phyloP scores from a whole-genome alignment of 176 grass and related monocot species.

The Tillandsia leiboldiana region DNA sequence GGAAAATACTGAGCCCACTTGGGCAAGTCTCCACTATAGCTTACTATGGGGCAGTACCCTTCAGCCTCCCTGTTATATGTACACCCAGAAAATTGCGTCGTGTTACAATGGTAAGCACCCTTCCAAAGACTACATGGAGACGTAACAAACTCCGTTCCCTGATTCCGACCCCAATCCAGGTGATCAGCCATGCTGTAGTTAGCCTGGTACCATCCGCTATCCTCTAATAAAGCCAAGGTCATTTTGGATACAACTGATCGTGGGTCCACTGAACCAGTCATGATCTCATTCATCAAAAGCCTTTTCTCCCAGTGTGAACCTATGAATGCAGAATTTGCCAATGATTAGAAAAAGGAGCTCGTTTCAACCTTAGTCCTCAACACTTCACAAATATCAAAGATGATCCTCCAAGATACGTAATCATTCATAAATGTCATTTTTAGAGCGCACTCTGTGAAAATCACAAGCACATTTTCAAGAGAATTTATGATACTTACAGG shows the following conservation, averaged over 20 bases:
- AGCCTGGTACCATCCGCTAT: conserved; percentile 99
- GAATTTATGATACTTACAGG: too few relatives aligned
- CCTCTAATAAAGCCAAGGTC: conserved; percentile 96
- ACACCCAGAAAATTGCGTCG: conserved; percentile 91
- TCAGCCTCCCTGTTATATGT: conserved; percentile 98
- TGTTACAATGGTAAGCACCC: conserved; percentile 90
- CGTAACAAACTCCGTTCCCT: conserved; percentile 83
- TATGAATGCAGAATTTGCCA: conserved; percentile 22
- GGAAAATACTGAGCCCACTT: conserved; percentile 94
- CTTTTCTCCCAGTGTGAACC: conserved; percentile 99
- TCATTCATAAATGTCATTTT: too few relatives aligned
- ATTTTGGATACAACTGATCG: conserved; percentile 97
- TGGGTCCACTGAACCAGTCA: conserved; percentile 98
- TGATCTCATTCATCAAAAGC: conserved; percentile 98
- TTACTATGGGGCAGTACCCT: conserved; percentile 99
- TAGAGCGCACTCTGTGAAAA: too few relatives aligned
- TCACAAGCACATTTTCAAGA: too few relatives aligned
- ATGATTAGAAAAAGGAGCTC: conserved; percentile 1
- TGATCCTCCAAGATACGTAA: too few relatives aligned
- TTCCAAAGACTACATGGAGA: conserved; percentile 85
- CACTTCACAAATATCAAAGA: too few relatives aligned
- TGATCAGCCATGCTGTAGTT: conserved; percentile 98
- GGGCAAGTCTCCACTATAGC: conserved; percentile 90
- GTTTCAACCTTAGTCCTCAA: too few relatives aligned
- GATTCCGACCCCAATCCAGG: conserved; percentile 92